Percentiles rank a stretch among this genome's conserved stretches.
These are phyloP conservation scores for Tolypocladium nubicola DNA, from an alignment of 2,329 filamentous ascomycete species.

Conservation along the genomic window DNA sequence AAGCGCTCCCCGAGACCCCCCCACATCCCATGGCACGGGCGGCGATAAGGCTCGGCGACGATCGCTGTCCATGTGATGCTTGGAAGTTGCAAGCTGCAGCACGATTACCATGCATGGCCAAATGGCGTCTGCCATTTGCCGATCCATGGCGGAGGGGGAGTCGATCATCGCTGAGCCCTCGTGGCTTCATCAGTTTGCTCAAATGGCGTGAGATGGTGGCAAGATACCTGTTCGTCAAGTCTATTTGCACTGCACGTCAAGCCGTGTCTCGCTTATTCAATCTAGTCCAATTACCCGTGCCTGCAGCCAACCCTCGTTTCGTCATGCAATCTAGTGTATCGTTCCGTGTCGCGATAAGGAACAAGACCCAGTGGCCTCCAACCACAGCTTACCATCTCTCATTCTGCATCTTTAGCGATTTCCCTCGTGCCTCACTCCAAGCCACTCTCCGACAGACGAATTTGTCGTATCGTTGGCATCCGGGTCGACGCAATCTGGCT, in stretches of 20 bases:
- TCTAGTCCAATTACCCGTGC: not conserved
- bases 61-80: not conserved
- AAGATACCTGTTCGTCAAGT: not conserved
- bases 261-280: not conserved
- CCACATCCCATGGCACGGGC: too few relatives aligned
- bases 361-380: not conserved
- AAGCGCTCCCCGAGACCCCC: too few relatives aligned
- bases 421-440: not conserved
- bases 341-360: not conserved
- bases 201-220: too few relatives aligned
- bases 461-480: constrained; percentile 8
- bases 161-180: too few relatives aligned
- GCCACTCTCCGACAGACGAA: not conserved
- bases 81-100: not conserved
- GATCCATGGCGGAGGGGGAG: not conserved
- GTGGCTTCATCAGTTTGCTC: too few relatives aligned
- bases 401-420: not conserved
- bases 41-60: not conserved
- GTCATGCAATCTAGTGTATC: not conserved
- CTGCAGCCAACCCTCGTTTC: not conserved
- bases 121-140: not conserved
- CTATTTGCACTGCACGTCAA: not conserved
- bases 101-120: too few relatives aligned
- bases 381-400: not conserved
- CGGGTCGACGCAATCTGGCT: not conserved